Base-by-base conservation (phyloP, 768 basidiomycete species). In the Mycena floridula region DNA sequence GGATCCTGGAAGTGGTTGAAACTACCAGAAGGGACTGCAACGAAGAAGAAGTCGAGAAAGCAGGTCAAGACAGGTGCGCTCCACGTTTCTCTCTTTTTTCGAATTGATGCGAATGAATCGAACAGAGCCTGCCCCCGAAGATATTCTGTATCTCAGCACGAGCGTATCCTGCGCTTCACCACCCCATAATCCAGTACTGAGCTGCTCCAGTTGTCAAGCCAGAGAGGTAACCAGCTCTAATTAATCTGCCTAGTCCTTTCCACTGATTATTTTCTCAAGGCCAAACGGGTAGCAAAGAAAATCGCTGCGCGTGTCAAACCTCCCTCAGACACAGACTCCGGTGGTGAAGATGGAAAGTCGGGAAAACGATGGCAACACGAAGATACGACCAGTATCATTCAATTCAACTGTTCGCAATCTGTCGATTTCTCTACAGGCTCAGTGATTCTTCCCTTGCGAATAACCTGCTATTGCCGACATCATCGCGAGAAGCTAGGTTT, bases 381-480 rank as follows among this genome's bases (percentile, higher is more conserved):
- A 65, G 85, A 85, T 52, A 81, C 81, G 4, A 81, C 78, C 18
- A 85, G 83, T 55, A 93, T 99, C 55, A 83, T 99, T 39, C 86
- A 98, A 48, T 99, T 98, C 68, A 98, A 98, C 57, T 95, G 93
- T 52, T 75, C 89, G 0, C 89, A 94, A 52, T 73, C 89, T 35
- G 77, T 97, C 38, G 90, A 93, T 58, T 92, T 98, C 60, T 84
- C 81, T 5, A 72, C 81, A 11, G 96, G 96, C 18, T 87, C 89
- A 16, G 84, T 83, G 21, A 76, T 89, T 16, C 72, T 99, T n/a
- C 95, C 95, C 7, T 81, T 96, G 27, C 81, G 96, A 37, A 90
- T 99, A 49, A 95, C 95, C 6, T 99, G 96, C 65, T 99, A 99
- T 62, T 98, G 96, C 54, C 83, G 95, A 42, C 96, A 98, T 71